phyloP scores from a whole-genome alignment of 176 grass and related monocot genomes.

The Oryza longistaminata region DNA sequence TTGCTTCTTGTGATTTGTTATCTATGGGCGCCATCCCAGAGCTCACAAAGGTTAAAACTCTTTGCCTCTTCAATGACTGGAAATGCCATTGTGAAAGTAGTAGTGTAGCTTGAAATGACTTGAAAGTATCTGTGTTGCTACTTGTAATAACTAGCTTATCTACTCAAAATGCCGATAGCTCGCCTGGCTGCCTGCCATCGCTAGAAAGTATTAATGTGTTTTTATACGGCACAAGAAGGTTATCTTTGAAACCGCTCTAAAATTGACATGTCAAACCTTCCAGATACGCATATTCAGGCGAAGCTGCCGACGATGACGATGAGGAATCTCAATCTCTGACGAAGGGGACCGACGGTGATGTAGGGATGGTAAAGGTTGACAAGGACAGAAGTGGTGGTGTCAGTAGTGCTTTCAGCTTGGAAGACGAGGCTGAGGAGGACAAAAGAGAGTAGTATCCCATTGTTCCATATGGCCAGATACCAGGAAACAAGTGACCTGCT shows the following conservation, averaged over 20 bases:
- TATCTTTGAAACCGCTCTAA: neutral
- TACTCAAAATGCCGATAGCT: neutral
- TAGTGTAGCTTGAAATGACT: neutral
- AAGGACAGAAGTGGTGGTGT: constrained; percentile 65
- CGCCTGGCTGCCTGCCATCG: neutral
- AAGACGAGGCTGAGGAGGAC: constrained; percentile 82
- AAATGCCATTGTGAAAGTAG: neutral
- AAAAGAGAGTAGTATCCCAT: constrained; percentile 65
- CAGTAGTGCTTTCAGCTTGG: constrained; percentile 53
- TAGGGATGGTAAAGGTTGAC: constrained; percentile 84
- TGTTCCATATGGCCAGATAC: neutral
- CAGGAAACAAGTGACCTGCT: constrained; percentile 22
- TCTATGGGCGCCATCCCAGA: constrained; percentile 95
- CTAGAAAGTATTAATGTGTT: neutral
- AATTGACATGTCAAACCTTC: constrained; percentile 8
- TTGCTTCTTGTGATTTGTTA: constrained; percentile 89
- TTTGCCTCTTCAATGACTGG: neutral
- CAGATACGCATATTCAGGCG: constrained; percentile 95
- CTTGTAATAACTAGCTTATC: neutral
- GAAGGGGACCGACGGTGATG: constrained; percentile 73
- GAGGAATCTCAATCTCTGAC: constrained; percentile 90
- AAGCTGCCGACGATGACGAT: constrained; percentile 72
- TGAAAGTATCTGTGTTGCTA: neutral
- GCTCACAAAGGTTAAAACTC: constrained; percentile 89
- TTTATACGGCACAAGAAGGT: neutral